phyloP scores from a whole-genome alignment of 2,329 filamentous ascomycete genomes.

The Pseudogymnoascus sp. region DNA sequence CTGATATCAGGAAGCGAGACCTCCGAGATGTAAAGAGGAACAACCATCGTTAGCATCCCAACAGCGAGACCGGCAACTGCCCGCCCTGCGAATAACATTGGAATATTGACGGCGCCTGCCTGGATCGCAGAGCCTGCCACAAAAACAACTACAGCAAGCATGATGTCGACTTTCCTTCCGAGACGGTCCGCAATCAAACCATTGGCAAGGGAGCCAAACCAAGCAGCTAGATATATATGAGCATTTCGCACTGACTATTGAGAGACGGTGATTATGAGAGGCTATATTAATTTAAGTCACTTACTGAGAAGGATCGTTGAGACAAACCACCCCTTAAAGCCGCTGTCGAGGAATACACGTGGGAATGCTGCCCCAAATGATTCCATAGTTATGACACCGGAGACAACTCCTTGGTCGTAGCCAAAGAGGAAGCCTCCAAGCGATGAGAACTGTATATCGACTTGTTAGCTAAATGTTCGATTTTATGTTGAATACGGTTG shows the following conservation, averaged over 20 bases:
- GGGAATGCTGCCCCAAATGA: slow-evolving; percentile 35
- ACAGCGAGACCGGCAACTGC: slow-evolving; percentile 42
- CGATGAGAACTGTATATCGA: slow-evolving; percentile 30
- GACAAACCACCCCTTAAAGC: slow-evolving; percentile 46
- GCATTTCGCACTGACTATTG: background rate
- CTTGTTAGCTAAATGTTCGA: background rate
- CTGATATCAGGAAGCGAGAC: slow-evolving; percentile 24
- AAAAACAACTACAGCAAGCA: slow-evolving; percentile 26
- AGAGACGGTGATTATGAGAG: background rate
- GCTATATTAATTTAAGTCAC: slow-evolving; percentile 8
- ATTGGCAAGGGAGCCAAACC: slow-evolving; percentile 40
- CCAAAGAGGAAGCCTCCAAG: slow-evolving; percentile 38
- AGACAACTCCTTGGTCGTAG: slow-evolving; percentile 42
- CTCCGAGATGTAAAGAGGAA: slow-evolving; percentile 37
- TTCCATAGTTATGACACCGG: slow-evolving; percentile 39
- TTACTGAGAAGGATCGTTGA: slow-evolving; percentile 38
- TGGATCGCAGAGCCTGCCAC: slow-evolving; percentile 27
- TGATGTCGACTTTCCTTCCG: slow-evolving; percentile 27
- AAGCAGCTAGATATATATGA: slow-evolving; percentile 30
- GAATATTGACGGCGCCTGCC: slow-evolving; percentile 25
- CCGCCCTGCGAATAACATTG: slow-evolving; percentile 38
- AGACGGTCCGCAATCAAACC: slow-evolving; percentile 28
- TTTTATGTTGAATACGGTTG: background rate
- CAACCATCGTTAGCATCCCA: slow-evolving; percentile 39
- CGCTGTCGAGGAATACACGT: slow-evolving; percentile 34